Conservation (phyloP, 148 eudicot species). For the Polygonum maritimum region DNA sequence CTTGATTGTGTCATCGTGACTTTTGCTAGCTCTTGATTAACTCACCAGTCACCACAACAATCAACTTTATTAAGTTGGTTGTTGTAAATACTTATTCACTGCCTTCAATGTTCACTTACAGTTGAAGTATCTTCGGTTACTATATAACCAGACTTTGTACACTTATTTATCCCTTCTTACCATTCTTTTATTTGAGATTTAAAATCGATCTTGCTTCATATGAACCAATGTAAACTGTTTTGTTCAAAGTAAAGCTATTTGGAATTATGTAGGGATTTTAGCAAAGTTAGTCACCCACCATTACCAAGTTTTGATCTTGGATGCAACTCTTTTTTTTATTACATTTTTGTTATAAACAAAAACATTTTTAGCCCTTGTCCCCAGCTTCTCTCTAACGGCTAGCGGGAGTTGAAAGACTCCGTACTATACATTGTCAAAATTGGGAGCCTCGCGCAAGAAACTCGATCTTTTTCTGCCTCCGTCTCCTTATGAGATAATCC, state of each 20-base stretch:
- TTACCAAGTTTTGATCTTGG: neutral
- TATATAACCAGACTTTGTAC: too few relatives aligned
- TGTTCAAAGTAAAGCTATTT: neutral
- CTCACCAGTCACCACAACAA: too few relatives aligned
- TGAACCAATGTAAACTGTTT: too few relatives aligned
- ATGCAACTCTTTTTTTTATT: neutral
- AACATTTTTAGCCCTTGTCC: neutral
- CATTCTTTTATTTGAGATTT: too few relatives aligned
- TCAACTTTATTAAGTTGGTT: too few relatives aligned
- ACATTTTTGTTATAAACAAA: too few relatives aligned
- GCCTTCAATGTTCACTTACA: too few relatives aligned
- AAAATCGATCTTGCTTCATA: too few relatives aligned
- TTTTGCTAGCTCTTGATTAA: too few relatives aligned
- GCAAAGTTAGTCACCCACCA: neutral
- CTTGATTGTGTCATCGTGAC: neutral
- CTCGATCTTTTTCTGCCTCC: neutral
- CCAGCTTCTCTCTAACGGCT: constrained; percentile 1
- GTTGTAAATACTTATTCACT: too few relatives aligned
- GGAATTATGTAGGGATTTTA: neutral
- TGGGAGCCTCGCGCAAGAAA: neutral
- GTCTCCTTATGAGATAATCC: neutral
- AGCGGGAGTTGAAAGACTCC: neutral
- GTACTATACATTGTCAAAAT: neutral
- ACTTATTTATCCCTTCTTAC: too few relatives aligned
- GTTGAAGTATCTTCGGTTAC: too few relatives aligned